These are phyloP conservation scores for Sarocladium brachiariae DNA, from an alignment of 2,329 filamentous ascomycete genomes.

Conservation along the genomic window DNA sequence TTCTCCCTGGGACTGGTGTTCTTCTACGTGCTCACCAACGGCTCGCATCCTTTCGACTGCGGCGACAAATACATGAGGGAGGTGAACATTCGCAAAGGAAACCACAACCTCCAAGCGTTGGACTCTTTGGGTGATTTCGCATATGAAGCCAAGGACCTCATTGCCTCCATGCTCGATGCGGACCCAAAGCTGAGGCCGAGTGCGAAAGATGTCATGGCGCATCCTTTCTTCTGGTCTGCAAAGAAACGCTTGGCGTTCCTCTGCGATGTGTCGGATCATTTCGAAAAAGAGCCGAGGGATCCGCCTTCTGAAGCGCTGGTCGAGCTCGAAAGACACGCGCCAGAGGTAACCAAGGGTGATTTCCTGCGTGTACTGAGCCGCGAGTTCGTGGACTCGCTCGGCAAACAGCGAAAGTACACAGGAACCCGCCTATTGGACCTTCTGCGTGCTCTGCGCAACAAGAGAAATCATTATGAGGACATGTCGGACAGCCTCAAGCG, in stretches of 20 bases:
- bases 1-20: slow-evolving; percentile 98
- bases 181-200: slow-evolving; percentile 56
- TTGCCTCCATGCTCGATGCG: slow-evolving; percentile 66
- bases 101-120: slow-evolving; percentile 64
- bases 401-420: slow-evolving; percentile 93
- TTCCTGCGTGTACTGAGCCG: slow-evolving; percentile 72
- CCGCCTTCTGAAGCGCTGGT: slow-evolving; percentile 64
- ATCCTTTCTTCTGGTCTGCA: slow-evolving; percentile 93
- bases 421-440: slow-evolving; percentile 78
- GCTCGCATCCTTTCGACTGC: slow-evolving; percentile 87
- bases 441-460: slow-evolving; percentile 83
- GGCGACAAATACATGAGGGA: slow-evolving; percentile 93
- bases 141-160: slow-evolving; percentile 80
- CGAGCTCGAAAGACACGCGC: slow-evolving; percentile 49
- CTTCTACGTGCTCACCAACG: slow-evolving; percentile 94
- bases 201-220: slow-evolving; percentile 74
- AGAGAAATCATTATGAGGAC: slow-evolving; percentile 96
- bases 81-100: slow-evolving; percentile 91
- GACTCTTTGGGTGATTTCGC: slow-evolving; percentile 75
- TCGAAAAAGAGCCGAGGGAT: slow-evolving; percentile 84
- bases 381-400: slow-evolving; percentile 80
- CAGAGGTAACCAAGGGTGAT: slow-evolving; percentile 56
- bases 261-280: slow-evolving; percentile 95
- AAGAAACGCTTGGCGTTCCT: slow-evolving; percentile 87
- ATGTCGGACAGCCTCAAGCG: slow-evolving; percentile 73